phyloP scores from a whole-genome alignment of 148 eudicot species.

The Amaranthus cruentus region DNA sequence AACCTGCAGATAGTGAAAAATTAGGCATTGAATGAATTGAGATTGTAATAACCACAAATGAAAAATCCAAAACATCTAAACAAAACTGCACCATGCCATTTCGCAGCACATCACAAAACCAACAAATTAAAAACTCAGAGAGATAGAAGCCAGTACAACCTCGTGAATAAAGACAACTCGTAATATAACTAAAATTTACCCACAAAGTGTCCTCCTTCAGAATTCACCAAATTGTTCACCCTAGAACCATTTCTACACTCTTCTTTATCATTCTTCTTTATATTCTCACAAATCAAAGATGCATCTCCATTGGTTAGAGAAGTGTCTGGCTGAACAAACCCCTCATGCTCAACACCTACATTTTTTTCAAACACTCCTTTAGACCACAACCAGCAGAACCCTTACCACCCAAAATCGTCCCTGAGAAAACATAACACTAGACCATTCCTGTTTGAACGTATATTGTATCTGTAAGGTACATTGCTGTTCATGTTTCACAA shows the following conservation, averaged over 20 bases:
- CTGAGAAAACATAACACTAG: no score
- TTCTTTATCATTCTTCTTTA: background rate
- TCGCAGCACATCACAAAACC: background rate
- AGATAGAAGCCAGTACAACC: background rate
- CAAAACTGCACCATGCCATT: background rate
- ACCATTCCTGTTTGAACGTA: no score
- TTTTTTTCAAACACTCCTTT: background rate
- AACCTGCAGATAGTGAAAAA: conserved; percentile 45
- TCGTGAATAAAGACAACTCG: background rate
- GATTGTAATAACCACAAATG: background rate
- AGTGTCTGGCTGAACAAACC: conserved; percentile 31
- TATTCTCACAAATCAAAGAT: conserved; percentile 2
- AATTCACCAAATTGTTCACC: background rate
- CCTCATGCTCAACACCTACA: conserved; percentile 7
- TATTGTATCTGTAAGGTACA: no score
- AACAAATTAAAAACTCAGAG: background rate
- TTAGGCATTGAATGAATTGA: background rate
- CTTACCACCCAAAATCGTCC: no score
- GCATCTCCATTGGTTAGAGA: conserved; percentile 32
- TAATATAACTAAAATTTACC: no score
- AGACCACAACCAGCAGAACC: background rate
- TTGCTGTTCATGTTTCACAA: no score
- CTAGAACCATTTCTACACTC: background rate
- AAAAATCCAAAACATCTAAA: background rate
- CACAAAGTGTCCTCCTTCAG: background rate